Conservation (phyloP, 495 filamentous ascomycete species). For the Aspergillus panamensis region DNA sequence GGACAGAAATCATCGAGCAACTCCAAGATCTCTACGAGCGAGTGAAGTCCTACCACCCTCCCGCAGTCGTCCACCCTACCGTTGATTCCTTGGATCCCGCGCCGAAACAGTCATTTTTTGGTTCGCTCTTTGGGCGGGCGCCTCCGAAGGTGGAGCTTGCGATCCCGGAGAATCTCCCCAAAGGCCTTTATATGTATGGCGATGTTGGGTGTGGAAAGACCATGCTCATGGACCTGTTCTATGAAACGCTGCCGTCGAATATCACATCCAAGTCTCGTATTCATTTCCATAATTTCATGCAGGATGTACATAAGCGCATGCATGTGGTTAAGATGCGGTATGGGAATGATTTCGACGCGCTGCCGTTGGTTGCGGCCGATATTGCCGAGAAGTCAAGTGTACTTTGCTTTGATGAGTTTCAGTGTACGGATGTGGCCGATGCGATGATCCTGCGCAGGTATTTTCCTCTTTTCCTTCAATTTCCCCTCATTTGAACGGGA, state of each 20-base stretch:
- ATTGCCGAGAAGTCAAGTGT: conserved; percentile 83
- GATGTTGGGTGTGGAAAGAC: conserved; percentile 98
- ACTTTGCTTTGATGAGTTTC: conserved; percentile 97
- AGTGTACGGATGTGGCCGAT: conserved; percentile 97
- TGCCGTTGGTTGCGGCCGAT: conserved; percentile 89
- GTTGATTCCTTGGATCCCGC: conserved; percentile 63
- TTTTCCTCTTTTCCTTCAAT: conserved; percentile 1
- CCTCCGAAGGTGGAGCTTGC: conserved; percentile 34
- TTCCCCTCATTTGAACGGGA: neutral
- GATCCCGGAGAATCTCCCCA: conserved; percentile 73
- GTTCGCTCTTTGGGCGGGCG: conserved; percentile 61
- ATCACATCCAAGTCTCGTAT: conserved; percentile 88
- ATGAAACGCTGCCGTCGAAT: conserved; percentile 80
- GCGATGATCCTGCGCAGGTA: conserved; percentile 91
- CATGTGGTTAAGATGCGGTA: conserved; percentile 85
- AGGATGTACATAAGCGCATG: conserved; percentile 89
- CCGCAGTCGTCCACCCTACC: conserved; percentile 69
- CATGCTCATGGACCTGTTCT: conserved; percentile 99
- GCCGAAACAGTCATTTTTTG: conserved; percentile 64
- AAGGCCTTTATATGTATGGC: conserved; percentile 91
- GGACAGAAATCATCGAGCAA: conserved; percentile 73
- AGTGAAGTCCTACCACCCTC: conserved; percentile 68
- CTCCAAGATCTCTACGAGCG: conserved; percentile 88
- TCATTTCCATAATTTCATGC: conserved; percentile 99
- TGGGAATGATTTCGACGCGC: conserved; percentile 85